Percentiles rank a stretch among this genome's conserved stretches.
Evolutionary conservation across 129 eudicot species (phyloP).

Genomic region (Pseudognaphalium luteoalbum): DNA sequence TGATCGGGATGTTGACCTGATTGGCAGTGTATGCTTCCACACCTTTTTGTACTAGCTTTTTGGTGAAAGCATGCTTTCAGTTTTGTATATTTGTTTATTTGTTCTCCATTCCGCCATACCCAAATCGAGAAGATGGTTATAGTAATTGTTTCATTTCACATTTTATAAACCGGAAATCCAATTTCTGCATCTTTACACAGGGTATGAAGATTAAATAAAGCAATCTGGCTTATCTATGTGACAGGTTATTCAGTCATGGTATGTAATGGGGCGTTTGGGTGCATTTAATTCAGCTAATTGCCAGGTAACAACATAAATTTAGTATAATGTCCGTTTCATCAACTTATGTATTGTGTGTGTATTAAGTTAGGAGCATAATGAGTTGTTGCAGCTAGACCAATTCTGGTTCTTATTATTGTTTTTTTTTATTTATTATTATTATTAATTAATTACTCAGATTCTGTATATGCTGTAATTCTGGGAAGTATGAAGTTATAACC

Average conservation of each 20-base stretch:
- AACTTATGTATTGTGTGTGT: constrained; percentile 8
- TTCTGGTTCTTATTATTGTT: constrained; percentile 8
- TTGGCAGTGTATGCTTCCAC: constrained; percentile 78
- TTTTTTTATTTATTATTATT: too few species aligned
- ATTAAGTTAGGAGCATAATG: neutral
- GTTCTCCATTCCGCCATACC: neutral
- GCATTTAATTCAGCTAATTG: constrained; percentile 80
- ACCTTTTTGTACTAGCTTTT: neutral
- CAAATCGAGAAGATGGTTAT: constrained; percentile 3
- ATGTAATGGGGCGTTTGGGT: constrained; percentile 95
- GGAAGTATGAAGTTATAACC: neutral
- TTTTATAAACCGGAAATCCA: neutral
- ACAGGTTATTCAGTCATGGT: constrained; percentile 98
- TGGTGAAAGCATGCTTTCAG: neutral
- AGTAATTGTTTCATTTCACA: neutral
- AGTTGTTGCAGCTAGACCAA: constrained; percentile 1
- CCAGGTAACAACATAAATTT: constrained; percentile 52
- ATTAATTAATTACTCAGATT: neutral
- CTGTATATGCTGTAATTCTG: neutral
- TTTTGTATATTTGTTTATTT: neutral
- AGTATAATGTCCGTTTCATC: neutral
- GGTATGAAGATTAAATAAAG: constrained; percentile 6
- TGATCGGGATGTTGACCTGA: constrained; percentile 88
- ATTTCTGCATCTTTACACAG: neutral
- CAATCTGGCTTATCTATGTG: constrained; percentile 20